Evolutionary conservation across 2,329 filamentous ascomycete species (phyloP), one percentile per base, ranked within the genome.

Genomic region (Rosellinia necatrix): DNA sequence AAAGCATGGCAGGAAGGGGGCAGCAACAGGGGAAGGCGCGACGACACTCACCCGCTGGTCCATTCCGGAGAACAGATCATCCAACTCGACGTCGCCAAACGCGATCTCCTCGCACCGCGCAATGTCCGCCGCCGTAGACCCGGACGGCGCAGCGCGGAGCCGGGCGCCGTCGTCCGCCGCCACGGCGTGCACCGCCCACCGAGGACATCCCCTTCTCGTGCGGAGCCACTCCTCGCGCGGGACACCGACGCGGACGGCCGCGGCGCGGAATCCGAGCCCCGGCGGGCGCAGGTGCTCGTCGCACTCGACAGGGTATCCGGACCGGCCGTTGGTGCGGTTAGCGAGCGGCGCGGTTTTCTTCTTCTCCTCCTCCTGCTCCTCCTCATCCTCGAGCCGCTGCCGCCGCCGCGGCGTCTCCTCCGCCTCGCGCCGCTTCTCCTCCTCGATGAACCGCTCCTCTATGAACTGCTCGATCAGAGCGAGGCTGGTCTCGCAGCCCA

Each of bases 1-100:
- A n/a, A n/a, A n/a, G n/a, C n/a, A n/a, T n/a, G n/a, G n/a, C n/a
- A n/a, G n/a, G n/a, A n/a, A n/a, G n/a, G n/a, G n/a, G n/a, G n/a
- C n/a, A n/a, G n/a, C n/a, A n/a, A n/a, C n/a, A n/a, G n/a, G n/a
- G n/a, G n/a, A n/a, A n/a, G n/a, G n/a, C n/a, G n/a, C n/a, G n/a
- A n/a, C 9, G 5, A 43, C 13, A 35, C 15, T 13, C 40, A 3
- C 2, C 21, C 29, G 9, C 8, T 2, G 34, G 34, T 30, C n/a
- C 46, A 58, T 55, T 5, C 25, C 41, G 3, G 27, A 27, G 24
- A 58, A 58, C 17, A 37, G n/a, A 8, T 1, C 19, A 22, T 34
- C 44, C 6, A 55, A 35, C 15, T 13, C 6, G 17, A 58, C 38
- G 8, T 58, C 37, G 2, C 7, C 9, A 41, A 55, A 47, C 10